Evolutionary conservation across 257 asterid species (phyloP).

Genomic region (Solanum paucissectum): DNA sequence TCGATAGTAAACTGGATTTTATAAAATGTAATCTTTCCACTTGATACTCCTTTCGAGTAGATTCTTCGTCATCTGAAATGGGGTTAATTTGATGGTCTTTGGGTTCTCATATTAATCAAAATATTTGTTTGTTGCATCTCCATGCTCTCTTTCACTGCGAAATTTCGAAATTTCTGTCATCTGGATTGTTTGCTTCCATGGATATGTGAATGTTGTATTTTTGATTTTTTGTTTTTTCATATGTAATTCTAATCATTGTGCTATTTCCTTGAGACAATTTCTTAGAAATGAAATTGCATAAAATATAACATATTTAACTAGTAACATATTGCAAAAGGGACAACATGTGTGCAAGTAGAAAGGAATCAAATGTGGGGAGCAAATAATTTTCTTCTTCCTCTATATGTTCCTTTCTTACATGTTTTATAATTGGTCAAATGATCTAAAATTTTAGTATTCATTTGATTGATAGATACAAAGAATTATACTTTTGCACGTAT

Average conservation of each 20-base stretch:
- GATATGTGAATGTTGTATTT: not conserved
- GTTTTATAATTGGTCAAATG: not conserved
- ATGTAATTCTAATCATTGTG: too few species aligned
- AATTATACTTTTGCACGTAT: not conserved
- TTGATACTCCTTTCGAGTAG: not conserved
- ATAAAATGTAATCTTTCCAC: not conserved
- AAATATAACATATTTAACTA: not conserved
- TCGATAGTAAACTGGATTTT: not conserved
- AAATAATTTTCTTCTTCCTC: not conserved
- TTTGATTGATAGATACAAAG: too few species aligned
- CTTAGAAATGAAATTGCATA: not conserved
- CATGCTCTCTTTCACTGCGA: not conserved
- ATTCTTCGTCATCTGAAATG: not conserved
- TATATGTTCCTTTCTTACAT: not conserved
- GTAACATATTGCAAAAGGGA: not conserved
- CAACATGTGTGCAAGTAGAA: not conserved
- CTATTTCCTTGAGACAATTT: not conserved
- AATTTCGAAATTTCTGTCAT: not conserved
- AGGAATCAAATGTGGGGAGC: not conserved
- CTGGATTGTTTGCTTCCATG: not conserved
- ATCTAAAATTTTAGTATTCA: too few species aligned
- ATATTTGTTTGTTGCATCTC: not conserved
- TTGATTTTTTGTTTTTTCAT: not conserved
- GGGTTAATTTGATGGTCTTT: not conserved
- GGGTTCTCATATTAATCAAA: not conserved